Percentiles rank a stretch among this genome's conserved stretches.
Evolutionary conservation across 2,329 filamentous ascomycete genomes (phyloP).

Genomic region (Colletotrichum limetticola): DNA sequence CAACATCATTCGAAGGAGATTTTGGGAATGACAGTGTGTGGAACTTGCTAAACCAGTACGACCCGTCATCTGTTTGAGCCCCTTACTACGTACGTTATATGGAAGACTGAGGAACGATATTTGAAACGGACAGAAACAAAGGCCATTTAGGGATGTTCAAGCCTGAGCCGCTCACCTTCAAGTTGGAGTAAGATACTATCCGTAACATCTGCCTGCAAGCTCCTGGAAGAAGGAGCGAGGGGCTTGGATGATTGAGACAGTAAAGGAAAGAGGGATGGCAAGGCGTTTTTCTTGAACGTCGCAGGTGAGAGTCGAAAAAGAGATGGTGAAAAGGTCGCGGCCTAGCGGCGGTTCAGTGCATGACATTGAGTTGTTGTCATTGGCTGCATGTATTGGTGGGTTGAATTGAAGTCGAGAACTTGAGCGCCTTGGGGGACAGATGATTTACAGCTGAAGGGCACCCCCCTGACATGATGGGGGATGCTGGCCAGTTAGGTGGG

Average conservation of each 20-base stretch:
- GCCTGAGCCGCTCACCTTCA: not conserved
- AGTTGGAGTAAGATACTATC: not conserved
- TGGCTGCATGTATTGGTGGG: conserved; percentile 15
- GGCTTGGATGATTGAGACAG: conserved; percentile 10
- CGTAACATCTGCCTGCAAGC: not conserved
- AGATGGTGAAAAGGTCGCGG: not conserved
- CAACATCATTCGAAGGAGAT: conserved; percentile 61
- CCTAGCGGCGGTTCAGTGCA: conserved; percentile 17
- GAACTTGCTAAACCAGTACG: conserved; percentile 64
- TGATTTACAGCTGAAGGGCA: conserved; percentile 2
- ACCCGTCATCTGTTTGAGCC: conserved; percentile 38
- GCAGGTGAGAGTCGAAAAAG: not conserved
- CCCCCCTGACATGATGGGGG: conserved; percentile 2
- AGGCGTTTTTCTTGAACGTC: not conserved
- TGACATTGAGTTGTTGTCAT: conserved; percentile 11
- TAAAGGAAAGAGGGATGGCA: conserved; percentile 20
- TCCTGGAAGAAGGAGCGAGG: not conserved
- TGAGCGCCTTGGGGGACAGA: not conserved
- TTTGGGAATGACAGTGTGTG: conserved; percentile 67
- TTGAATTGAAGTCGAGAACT: not conserved
- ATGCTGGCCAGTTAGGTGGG: conserved; percentile 1
- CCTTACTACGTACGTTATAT: not conserved
- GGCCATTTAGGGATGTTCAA: not conserved
- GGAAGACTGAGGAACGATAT: conserved; percentile 6
- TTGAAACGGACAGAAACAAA: conserved; percentile 15